These are phyloP conservation scores for Lolium rigidum DNA, from an alignment of 176 grass and related monocot genomes.

Conservation along the genomic window DNA sequence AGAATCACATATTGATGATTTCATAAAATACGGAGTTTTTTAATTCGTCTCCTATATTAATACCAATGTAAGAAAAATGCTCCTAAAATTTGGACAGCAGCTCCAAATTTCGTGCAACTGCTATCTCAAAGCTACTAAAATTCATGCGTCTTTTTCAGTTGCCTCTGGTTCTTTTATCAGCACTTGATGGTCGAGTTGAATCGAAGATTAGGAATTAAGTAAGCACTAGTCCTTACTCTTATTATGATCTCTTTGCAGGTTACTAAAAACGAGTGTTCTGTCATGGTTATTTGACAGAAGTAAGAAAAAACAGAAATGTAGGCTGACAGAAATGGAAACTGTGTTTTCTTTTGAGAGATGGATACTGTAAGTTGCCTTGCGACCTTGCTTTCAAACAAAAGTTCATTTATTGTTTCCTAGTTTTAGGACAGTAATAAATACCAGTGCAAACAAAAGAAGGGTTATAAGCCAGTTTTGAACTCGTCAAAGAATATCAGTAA, in stretches of 20 bases:
- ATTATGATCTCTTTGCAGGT: background rate
- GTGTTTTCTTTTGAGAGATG: too few species aligned
- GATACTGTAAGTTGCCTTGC: background rate
- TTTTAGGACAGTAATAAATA: background rate
- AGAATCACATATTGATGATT: background rate
- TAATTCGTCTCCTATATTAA: background rate
- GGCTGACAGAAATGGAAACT: background rate
- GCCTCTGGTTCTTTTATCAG: background rate
- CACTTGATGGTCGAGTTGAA: background rate
- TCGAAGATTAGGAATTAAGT: background rate
- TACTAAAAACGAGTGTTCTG: background rate
- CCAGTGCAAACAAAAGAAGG: background rate
- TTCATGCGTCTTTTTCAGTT: background rate
- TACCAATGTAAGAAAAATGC: background rate
- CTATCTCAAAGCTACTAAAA: background rate
- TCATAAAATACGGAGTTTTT: background rate
- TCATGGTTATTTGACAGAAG: conserved; percentile 1
- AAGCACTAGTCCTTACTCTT: background rate
- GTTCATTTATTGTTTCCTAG: background rate
- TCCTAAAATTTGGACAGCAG: background rate
- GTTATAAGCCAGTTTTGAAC: background rate
- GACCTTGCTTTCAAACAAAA: background rate
- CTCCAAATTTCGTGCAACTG: background rate
- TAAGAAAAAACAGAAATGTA: background rate
- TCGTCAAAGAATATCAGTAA: background rate